Percentiles rank a stretch among this genome's conserved stretches.
These are phyloP conservation scores for Musa acuminata DNA, from an alignment of 176 grass and related monocot species.

Conservation along the genomic window DNA sequence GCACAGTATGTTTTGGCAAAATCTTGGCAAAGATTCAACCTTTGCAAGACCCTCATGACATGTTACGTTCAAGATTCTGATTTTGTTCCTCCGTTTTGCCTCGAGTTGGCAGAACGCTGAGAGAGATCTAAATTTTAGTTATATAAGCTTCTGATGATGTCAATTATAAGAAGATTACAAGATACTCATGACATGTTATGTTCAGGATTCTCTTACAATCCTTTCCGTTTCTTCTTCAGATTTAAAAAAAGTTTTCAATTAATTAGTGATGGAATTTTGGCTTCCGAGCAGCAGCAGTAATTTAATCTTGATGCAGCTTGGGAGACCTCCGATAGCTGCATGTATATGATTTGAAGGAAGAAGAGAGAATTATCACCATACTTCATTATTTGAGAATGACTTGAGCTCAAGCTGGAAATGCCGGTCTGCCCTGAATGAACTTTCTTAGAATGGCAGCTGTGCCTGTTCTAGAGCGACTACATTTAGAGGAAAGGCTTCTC, in stretches of 20 bases:
- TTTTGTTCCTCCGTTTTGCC: too few relatives aligned
- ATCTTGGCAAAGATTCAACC: too few relatives aligned
- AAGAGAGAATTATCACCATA: neutral
- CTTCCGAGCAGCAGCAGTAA: neutral
- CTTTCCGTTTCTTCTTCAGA: too few relatives aligned
- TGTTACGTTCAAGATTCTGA: neutral
- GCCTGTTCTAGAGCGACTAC: slow-evolving; percentile 53
- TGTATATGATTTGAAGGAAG: neutral
- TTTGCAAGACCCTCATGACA: neutral
- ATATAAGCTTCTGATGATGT: too few relatives aligned
- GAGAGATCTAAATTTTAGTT: too few relatives aligned
- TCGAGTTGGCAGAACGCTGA: too few relatives aligned
- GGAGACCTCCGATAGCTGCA: neutral
- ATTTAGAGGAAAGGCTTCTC: slow-evolving; percentile 71
- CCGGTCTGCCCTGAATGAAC: slow-evolving; percentile 41
- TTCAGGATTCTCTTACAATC: too few relatives aligned
- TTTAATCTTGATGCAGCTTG: neutral
- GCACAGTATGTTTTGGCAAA: too few relatives aligned
- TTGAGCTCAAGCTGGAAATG: slow-evolving; percentile 3
- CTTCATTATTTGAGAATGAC: slow-evolving; percentile 1
- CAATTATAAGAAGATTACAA: too few relatives aligned
- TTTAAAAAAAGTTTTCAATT: too few relatives aligned
- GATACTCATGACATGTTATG: too few relatives aligned
- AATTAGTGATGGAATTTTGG: too few relatives aligned
- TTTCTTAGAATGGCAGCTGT: slow-evolving; percentile 39